These are phyloP conservation scores for Fistulinella prunicolor DNA, from an alignment of 768 basidiomycete species.

Conservation along the genomic window DNA sequence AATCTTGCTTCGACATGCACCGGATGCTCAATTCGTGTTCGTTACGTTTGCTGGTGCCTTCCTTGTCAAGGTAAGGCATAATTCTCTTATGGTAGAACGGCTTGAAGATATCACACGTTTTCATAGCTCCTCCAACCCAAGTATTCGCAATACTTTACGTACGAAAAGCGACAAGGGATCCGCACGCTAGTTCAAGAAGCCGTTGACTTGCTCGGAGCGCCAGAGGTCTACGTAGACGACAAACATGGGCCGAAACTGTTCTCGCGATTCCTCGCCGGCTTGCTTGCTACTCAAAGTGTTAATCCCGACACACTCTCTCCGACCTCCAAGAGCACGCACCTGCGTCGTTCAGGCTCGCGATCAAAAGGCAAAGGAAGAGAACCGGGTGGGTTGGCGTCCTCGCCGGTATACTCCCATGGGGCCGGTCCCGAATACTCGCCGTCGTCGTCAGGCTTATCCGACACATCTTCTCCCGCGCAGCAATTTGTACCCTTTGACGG, in stretches of 20 bases:
- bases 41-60: constrained; percentile 80
- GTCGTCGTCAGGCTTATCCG: constrained; percentile 28
- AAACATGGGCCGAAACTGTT: constrained; percentile 80
- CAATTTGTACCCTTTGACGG: constrained; percentile 39
- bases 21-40: constrained; percentile 78
- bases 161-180: constrained; percentile 59
- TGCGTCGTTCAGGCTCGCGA: constrained; percentile 11
- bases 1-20: constrained; percentile 64
- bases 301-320: constrained; percentile 14
- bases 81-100: neutral
- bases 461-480: constrained; percentile 39
- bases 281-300: constrained; percentile 60
- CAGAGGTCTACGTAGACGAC: constrained; percentile 75
- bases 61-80: constrained; percentile 61
- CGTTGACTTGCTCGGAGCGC: constrained; percentile 62
- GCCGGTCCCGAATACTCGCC: constrained; percentile 21
- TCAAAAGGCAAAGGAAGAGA: constrained; percentile 19
- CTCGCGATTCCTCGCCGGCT: constrained; percentile 70
- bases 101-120: neutral
- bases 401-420: constrained; percentile 1
- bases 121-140: constrained; percentile 75
- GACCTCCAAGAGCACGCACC: constrained; percentile 20
- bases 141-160: constrained; percentile 58
- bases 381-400: neutral
- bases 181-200: constrained; percentile 61